These are phyloP conservation scores for Cryptosporidium bovis DNA, from an alignment of 169 alveolate genomes.

Conservation along the genomic window DNA sequence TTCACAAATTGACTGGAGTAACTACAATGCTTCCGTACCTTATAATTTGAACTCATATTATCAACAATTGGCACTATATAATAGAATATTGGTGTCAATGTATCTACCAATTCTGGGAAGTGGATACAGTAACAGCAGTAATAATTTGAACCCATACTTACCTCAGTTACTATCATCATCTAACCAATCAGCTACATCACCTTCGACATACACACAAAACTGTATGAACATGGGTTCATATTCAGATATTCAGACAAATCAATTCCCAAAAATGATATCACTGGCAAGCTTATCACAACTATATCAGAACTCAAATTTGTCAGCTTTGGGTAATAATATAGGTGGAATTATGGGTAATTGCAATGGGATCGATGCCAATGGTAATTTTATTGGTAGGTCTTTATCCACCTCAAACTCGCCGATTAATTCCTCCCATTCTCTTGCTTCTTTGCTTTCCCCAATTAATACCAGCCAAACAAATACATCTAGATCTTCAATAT, in stretches of 20 bases:
- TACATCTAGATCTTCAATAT: not conserved
- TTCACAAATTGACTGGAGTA: slow-evolving; percentile 41
- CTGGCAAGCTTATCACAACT: slow-evolving; percentile 21
- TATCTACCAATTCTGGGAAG: slow-evolving; percentile 27
- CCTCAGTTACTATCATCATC: not conserved
- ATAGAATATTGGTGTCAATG: slow-evolving; percentile 47
- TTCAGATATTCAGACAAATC: slow-evolving; percentile 4
- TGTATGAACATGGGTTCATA: not conserved
- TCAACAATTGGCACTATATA: slow-evolving; percentile 47
- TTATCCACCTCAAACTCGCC: slow-evolving; percentile 31
- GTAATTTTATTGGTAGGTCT: not conserved
- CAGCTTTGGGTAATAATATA: no score
- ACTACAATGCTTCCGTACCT: not conserved
- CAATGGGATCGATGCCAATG: not conserved
- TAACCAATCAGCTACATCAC: not conserved
- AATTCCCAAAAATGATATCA: slow-evolving; percentile 40
- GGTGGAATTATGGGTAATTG: no score
- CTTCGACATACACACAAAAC: not conserved
- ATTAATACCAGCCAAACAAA: slow-evolving; percentile 11
- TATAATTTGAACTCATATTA: slow-evolving; percentile 22
- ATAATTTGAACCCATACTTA: not conserved
- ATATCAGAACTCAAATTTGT: not conserved
- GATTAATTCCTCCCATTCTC: slow-evolving; percentile 37
- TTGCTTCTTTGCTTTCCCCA: slow-evolving; percentile 66
- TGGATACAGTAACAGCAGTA: slow-evolving; percentile 5